Conservation (phyloP, 2,329 filamentous ascomycete genomes). For the Phyllosticta paracitricarpa region DNA sequence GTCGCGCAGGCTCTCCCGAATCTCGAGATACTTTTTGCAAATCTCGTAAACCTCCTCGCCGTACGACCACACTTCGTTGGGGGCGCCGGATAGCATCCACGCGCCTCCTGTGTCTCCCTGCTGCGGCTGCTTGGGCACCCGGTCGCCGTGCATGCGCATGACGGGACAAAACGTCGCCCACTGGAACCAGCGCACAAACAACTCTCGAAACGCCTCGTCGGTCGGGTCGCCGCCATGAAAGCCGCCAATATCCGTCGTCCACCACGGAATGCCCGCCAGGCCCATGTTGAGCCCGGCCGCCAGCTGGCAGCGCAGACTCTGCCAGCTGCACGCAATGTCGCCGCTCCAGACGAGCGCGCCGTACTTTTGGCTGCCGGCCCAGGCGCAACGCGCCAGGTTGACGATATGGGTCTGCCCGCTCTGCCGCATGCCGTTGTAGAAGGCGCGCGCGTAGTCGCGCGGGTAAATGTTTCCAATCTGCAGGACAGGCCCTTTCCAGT, state of each 20-base stretch:
- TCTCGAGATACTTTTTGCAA: slow-evolving; percentile 47
- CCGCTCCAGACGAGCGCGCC: slow-evolving; percentile 58
- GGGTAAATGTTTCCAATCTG: slow-evolving; percentile 53
- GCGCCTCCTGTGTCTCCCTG: slow-evolving; percentile 26
- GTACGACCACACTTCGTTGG: slow-evolving; percentile 59
- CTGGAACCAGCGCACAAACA: slow-evolving; percentile 60
- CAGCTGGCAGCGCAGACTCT: slow-evolving; percentile 48
- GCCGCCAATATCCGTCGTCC: slow-evolving; percentile 62
- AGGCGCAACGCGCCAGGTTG: slow-evolving; percentile 49
- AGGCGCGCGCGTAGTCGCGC: slow-evolving; percentile 46
- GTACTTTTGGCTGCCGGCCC: slow-evolving; percentile 52
- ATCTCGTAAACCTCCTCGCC: slow-evolving; percentile 51
- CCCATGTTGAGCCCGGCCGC: slow-evolving; percentile 58
- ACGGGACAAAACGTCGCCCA: slow-evolving; percentile 60
- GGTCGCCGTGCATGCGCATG: slow-evolving; percentile 56
- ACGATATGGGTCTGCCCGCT: slow-evolving; percentile 39
- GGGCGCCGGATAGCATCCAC: slow-evolving; percentile 37
- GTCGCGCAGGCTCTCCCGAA: slow-evolving; percentile 48
- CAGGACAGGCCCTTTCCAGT: slow-evolving; percentile 45
- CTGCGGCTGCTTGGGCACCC: slow-evolving; percentile 47
- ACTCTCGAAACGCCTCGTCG: slow-evolving; percentile 48
- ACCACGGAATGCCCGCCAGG: slow-evolving; percentile 54
- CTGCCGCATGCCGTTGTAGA: slow-evolving; percentile 47
- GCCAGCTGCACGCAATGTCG: slow-evolving; percentile 57
- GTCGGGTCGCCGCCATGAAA: slow-evolving; percentile 55